Evolutionary conservation across 768 basidiomycete genomes (phyloP).

Genomic region (Agrocybe praecox): DNA sequence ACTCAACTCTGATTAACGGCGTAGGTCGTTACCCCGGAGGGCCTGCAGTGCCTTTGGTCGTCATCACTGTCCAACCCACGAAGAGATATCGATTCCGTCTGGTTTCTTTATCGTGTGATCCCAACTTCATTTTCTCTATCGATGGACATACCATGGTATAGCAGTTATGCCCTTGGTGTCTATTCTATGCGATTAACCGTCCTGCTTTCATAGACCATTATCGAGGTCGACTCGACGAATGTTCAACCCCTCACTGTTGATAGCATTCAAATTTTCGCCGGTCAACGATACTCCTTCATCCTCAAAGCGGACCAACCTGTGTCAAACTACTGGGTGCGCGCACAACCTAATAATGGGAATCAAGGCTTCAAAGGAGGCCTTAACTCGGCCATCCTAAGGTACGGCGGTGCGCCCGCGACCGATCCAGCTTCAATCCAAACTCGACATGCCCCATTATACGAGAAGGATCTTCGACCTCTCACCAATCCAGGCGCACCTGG

Average conservation of each 20-base stretch:
- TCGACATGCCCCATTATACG: conserved; percentile 28
- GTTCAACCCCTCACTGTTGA: background rate
- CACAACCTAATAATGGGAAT: background rate
- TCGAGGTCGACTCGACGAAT: conserved; percentile 42
- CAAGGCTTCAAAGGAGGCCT: background rate
- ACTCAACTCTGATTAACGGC: conserved; percentile 45
- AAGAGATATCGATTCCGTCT: conserved; percentile 50
- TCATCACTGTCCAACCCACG: conserved; percentile 39
- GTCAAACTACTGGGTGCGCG: background rate
- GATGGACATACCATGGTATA: conserved; percentile 37
- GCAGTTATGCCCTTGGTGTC: conserved; percentile 14
- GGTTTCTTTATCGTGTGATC: conserved; percentile 34
- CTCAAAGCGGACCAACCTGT: background rate
- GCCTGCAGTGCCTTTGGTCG: conserved; percentile 34
- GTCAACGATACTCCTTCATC: background rate
- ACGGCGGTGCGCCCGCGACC: conserved; percentile 38
- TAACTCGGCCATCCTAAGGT: conserved; percentile 48
- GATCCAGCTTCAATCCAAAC: conserved; percentile 41
- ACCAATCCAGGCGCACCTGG: conserved; percentile 25
- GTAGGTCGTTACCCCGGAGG: conserved; percentile 41
- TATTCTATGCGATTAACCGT: background rate
- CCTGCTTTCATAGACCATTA: conserved; percentile 36
- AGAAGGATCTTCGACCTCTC: conserved; percentile 19
- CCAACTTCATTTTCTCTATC: conserved; percentile 41
- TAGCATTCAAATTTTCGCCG: background rate